phyloP scores from a whole-genome alignment of 352 stramenopile genomes.

The Thraustotheca clavata region DNA sequence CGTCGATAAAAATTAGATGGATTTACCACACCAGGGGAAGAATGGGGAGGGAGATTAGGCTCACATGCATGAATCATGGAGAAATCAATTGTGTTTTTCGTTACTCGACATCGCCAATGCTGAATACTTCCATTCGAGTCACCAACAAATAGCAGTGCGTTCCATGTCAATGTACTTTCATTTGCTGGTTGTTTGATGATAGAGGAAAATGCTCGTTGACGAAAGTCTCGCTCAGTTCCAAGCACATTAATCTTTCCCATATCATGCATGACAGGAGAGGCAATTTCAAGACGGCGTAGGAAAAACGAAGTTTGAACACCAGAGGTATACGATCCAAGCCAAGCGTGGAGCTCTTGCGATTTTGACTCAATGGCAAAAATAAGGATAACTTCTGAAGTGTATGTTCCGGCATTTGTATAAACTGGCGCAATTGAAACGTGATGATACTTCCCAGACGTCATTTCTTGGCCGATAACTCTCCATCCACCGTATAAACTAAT shows the following conservation, averaged over 20 bases:
- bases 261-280: constrained; percentile 34
- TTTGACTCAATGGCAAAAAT: constrained; percentile 51
- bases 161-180: constrained; percentile 30
- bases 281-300: constrained; percentile 39
- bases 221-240: constrained; percentile 67
- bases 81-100: constrained; percentile 42
- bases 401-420: constrained; percentile 72
- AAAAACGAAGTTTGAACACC: constrained; percentile 37
- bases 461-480: constrained; percentile 33
- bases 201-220: constrained; percentile 63
- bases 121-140: constrained; percentile 46
- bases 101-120: constrained; percentile 66
- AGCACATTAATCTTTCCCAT: constrained; percentile 66
- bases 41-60: constrained; percentile 16
- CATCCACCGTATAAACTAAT: constrained; percentile 75
- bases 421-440: constrained; percentile 53
- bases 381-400: constrained; percentile 52
- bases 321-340: constrained; percentile 40
- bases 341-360: constrained; percentile 45
- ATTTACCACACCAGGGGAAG: background rate
- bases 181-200: constrained; percentile 19
- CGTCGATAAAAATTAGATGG: constrained; percentile 29
- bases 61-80: constrained; percentile 59
- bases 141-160: constrained; percentile 72
- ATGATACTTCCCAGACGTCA: constrained; percentile 27